Conservation (phyloP, 768 basidiomycete genomes). For the Flagelloscypha sp. region DNA sequence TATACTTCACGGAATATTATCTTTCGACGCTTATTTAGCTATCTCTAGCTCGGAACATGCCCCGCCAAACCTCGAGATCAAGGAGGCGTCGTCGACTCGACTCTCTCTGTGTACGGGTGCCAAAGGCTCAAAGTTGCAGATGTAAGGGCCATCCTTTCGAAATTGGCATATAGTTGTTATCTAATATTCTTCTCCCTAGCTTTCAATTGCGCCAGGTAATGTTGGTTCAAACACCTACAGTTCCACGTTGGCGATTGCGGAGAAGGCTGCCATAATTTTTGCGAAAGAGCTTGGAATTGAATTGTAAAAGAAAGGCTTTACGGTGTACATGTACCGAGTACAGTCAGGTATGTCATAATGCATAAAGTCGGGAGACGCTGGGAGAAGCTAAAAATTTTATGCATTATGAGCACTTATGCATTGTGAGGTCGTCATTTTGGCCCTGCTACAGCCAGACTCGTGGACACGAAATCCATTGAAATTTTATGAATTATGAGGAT, state of each 20-base stretch:
- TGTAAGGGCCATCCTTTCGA: slow-evolving; percentile 16
- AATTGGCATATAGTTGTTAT: slow-evolving; percentile 20
- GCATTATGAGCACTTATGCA: no score
- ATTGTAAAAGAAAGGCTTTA: no score
- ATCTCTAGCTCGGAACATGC: slow-evolving; percentile 49
- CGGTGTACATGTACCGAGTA: no score
- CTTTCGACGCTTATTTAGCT: slow-evolving; percentile 6
- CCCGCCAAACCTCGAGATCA: slow-evolving; percentile 55
- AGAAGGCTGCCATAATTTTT: no score
- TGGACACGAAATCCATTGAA: no score
- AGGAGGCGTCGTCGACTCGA: slow-evolving; percentile 54
- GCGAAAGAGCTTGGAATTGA: no score
- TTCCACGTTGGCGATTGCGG: slow-evolving; percentile 31
- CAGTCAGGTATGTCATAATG: no score
- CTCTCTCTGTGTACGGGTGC: slow-evolving; percentile 57
- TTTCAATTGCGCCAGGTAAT: slow-evolving; percentile 30
- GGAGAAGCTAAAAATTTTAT: no score
- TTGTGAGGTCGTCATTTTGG: no score
- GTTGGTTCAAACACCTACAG: slow-evolving; percentile 35
- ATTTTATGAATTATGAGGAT: no score
- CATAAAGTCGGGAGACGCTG: no score
- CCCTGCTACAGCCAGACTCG: no score
- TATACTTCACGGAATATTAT: slow-evolving; percentile 1
- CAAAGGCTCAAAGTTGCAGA: slow-evolving; percentile 52
- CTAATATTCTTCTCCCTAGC: slow-evolving; percentile 21